Evolutionary conservation across 257 asterid species (phyloP), one percentile per base, ranked within the genome.

Genomic region (Penstemon davidsonii): DNA sequence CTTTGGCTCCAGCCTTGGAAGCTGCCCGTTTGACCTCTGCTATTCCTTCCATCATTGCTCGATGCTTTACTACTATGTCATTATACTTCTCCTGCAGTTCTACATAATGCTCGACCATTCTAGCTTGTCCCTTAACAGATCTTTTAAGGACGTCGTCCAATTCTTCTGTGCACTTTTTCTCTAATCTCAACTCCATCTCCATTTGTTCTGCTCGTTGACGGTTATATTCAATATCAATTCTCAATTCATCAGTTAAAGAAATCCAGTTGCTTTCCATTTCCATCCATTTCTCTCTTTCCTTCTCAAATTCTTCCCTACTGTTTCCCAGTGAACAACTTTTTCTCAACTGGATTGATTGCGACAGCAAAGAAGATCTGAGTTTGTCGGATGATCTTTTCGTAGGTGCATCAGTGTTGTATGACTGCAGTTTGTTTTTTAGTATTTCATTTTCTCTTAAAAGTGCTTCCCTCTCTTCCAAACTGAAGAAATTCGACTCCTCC

Each of bases 221-320:
- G 62, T 76, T 79, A 43, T 86, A 62, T 76, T 94, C 99, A 0
- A 94, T 83, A 38, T 94, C 98, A 9, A 88, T 87, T 70, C 99
- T 84, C 66, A 94, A 70, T 70, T 94, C 99, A 54, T 91, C 99
- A 3, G 99, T 94, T 6, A 94, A 78, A 49, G 96, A 94, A 33
- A 94, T 94, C 99, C 98, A 94, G 7, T 89, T 96, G 5, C 99
- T 94, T 78, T 91, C 99, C 96, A 88, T 91, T 74, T 94, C 99
- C 77, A 85, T 87, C 97, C 96, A 94, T 67, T 80, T 85, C 44
- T 93, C 68, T 62, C 96, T 78, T 77, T 91, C 97, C 75, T 85
- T 86, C 82, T 94, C 98, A 4, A 91, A 75, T 55, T 94, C 99
- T 74, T 86, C 98, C 55, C 67, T 84, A 10, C 67, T 80, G 19